Conservation (phyloP, 805 yeast species). For the Yamadazyma nakazawae region DNA sequence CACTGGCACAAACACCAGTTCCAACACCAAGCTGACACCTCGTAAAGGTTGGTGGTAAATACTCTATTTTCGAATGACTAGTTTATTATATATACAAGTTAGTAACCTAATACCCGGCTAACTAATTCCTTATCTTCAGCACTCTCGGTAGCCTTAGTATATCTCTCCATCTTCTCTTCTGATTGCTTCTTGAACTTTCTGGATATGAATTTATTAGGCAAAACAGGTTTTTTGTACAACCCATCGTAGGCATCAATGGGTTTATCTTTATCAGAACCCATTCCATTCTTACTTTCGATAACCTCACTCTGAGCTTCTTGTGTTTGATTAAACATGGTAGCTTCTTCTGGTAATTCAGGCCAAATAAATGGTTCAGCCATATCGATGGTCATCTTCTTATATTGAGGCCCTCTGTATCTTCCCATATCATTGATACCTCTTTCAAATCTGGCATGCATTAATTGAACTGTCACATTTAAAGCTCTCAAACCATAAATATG, state of each 20-base stretch:
- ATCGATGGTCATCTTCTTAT: conserved; percentile 94
- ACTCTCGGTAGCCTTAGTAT: conserved; percentile 21
- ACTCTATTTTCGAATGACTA: background rate
- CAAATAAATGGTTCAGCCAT: conserved; percentile 94
- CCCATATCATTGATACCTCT: conserved; percentile 55
- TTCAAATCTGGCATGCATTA: conserved; percentile 66
- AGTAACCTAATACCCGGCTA: conserved; percentile 27
- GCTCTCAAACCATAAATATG: conserved; percentile 89
- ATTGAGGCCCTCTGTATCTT: conserved; percentile 74
- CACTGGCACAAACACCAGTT: background rate
- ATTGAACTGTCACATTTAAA: conserved; percentile 80
- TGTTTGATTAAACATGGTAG: conserved; percentile 33
- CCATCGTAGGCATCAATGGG: conserved; percentile 78
- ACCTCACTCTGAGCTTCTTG: conserved; percentile 47
- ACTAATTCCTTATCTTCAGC: conserved; percentile 29
- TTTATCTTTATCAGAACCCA: conserved; percentile 66
- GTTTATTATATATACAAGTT: conserved; percentile 11
- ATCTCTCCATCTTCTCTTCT: conserved; percentile 16
- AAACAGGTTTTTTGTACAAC: conserved; percentile 43
- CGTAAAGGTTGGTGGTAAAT: background rate
- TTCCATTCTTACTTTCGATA: conserved; percentile 46
- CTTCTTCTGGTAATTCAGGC: conserved; percentile 61
- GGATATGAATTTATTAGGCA: conserved; percentile 40
- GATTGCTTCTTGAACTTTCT: conserved; percentile 23
- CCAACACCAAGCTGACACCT: background rate